phyloP scores from a whole-genome alignment of 2,329 filamentous ascomycete species.

The Chaetomium olivaceum region DNA sequence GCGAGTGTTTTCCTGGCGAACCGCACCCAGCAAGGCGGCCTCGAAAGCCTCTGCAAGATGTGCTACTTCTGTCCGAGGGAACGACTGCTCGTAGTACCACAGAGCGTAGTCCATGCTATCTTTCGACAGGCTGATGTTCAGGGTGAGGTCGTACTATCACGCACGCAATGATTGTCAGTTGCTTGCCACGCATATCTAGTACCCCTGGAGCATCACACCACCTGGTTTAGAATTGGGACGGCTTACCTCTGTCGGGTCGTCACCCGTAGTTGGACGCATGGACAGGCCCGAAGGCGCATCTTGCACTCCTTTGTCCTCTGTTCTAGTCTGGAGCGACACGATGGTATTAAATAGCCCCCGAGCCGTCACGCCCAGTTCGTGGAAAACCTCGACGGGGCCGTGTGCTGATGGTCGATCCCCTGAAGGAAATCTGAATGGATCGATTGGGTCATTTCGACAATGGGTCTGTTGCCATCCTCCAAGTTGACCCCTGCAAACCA shows the following conservation, averaged over 20 bases:
- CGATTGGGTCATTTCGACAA: not conserved
- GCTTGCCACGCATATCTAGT: not conserved
- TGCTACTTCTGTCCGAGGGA: not conserved
- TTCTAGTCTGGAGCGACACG: not conserved
- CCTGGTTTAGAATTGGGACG: not conserved
- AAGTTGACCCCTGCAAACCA: not conserved
- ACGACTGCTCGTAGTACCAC: conserved; percentile 3
- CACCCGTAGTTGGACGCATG: conserved; percentile 1
- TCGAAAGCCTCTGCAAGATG: conserved; percentile 1
- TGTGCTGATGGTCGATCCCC: conserved; percentile 1
- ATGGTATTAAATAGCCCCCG: not conserved
- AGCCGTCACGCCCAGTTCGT: conserved; percentile 1
- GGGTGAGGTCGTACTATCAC: conserved; percentile 1
- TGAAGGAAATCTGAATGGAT: conserved; percentile 2
- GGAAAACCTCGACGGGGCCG: conserved; percentile 1
- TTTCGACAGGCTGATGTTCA: conserved; percentile 1
- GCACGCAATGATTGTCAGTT: not conserved
- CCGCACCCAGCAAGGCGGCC: not conserved
- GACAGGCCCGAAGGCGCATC: conserved; percentile 2
- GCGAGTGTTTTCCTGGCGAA: conserved; percentile 2
- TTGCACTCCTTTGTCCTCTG: not conserved
- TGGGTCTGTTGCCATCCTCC: not conserved
- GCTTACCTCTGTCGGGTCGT: conserved; percentile 3
- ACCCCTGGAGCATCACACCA: not conserved
- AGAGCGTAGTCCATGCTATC: conserved; percentile 1